phyloP scores from a whole-genome alignment of 139 green algal genomes.

The Pseudopediastrum boryanum region DNA sequence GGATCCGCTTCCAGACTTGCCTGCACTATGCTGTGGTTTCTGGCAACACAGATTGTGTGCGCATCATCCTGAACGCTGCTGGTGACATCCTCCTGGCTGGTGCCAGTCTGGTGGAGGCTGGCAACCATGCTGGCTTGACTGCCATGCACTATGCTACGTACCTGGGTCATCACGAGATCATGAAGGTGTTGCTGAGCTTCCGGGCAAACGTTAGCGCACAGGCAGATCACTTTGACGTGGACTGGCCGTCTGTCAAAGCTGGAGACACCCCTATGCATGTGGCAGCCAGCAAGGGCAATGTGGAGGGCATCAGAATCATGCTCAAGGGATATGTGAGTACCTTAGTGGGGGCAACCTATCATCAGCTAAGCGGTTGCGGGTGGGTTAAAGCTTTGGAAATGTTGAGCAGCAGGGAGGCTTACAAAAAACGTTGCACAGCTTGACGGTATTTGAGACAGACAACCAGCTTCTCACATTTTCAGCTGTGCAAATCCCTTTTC shows the following conservation, averaged over 20 bases:
- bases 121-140: conserved; percentile 37
- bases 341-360: too few species aligned
- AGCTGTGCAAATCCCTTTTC: too few species aligned
- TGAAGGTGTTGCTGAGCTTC: conserved; percentile 10
- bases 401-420: too few species aligned
- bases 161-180: conserved; percentile 12
- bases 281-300: conserved; percentile 26
- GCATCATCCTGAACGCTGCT: conserved; percentile 5
- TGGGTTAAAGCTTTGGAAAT: too few species aligned
- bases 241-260: conserved; percentile 29
- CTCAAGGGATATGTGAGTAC: conserved; percentile 23
- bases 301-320: conserved; percentile 24
- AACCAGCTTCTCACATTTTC: too few species aligned
- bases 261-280: conserved; percentile 38
- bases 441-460: too few species aligned
- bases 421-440: too few species aligned
- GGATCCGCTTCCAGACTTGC: conserved; percentile 23
- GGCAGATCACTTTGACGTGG: conserved; percentile 36
- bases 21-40: conserved; percentile 27
- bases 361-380: too few species aligned
- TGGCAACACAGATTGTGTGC: conserved; percentile 12
- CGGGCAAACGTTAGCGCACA: conserved; percentile 31
- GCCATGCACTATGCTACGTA: conserved; percentile 36
- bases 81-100: background rate
- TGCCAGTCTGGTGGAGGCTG: conserved; percentile 20